Conservation (phyloP, 164 flowering plant species). For the Amborella trichopoda region DNA sequence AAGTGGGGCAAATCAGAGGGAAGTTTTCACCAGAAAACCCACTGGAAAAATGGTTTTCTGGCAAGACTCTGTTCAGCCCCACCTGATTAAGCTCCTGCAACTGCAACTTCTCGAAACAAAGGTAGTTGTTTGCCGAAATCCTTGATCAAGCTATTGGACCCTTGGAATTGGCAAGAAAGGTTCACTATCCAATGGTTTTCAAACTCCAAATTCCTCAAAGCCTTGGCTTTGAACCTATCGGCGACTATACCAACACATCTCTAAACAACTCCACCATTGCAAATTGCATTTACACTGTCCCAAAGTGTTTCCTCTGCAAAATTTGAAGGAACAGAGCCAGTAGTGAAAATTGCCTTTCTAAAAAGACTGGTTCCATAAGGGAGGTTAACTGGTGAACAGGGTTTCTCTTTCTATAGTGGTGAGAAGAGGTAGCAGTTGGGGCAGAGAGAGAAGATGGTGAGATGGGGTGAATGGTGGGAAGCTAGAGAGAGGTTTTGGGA, state of each 20-base stretch:
- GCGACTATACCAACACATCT: slow-evolving; percentile 82
- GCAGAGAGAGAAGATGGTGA: slow-evolving; percentile 8
- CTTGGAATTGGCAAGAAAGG: slow-evolving; percentile 74
- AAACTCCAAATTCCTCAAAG: slow-evolving; percentile 66
- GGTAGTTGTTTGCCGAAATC: slow-evolving; percentile 66
- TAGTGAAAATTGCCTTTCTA: slow-evolving; percentile 55
- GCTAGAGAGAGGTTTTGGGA: slow-evolving; percentile 48
- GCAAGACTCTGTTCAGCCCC: too few species aligned
- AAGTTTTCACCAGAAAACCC: too few species aligned
- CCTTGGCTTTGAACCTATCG: slow-evolving; percentile 63
- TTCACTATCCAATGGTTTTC: slow-evolving; percentile 92
- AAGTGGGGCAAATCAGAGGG: too few species aligned
- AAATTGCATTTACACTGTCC: slow-evolving; percentile 52
- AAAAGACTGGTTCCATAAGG: slow-evolving; percentile 91
- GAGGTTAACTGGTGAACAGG: too few species aligned
- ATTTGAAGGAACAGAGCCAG: slow-evolving; percentile 45
- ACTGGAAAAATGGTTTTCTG: too few species aligned
- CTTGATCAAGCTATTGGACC: slow-evolving; percentile 55
- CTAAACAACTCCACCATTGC: slow-evolving; percentile 34
- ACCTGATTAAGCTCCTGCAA: too few species aligned
- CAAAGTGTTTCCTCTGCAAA: slow-evolving; percentile 82
- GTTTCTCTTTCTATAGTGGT: slow-evolving; percentile 25
- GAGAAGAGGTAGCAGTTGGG: slow-evolving; percentile 8
- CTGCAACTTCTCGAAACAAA: slow-evolving; percentile 38
- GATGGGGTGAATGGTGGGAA: too few species aligned